These are phyloP conservation scores for Fomitopsis schrenkii DNA, from an alignment of 1,284 basidiomycete genomes.

Conservation along the genomic window DNA sequence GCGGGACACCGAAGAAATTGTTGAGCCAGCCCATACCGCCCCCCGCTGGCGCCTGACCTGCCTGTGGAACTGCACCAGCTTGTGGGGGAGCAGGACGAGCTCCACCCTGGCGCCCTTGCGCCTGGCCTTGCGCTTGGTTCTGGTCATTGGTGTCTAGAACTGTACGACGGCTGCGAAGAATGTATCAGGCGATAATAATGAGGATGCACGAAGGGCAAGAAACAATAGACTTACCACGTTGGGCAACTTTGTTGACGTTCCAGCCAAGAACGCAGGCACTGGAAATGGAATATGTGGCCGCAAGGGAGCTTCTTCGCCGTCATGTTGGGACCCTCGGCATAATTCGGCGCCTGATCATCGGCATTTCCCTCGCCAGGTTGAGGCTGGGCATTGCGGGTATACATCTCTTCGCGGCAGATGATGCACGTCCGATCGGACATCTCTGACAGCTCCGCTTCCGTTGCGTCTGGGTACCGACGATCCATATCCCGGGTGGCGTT, in stretches of 20 bases:
- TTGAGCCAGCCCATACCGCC: conserved; percentile 39
- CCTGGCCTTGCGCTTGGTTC: conserved; percentile 23
- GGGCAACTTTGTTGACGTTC: conserved; percentile 96
- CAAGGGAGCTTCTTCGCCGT: conserved; percentile 96
- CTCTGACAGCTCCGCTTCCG: conserved; percentile 73
- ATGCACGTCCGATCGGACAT: conserved; percentile 94
- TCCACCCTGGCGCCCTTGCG: conserved; percentile 31
- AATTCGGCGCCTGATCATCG: conserved; percentile 22
- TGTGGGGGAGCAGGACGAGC: conserved; percentile 31
- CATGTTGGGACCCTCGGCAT: conserved; percentile 78
- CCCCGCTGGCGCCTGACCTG: conserved; percentile 10
- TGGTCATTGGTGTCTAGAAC: conserved; percentile 61
- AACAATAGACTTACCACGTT: conserved; percentile 72
- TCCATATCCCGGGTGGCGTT: conserved; percentile 98
- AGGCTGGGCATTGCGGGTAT: conserved; percentile 30
- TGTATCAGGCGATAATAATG: conserved; percentile 12
- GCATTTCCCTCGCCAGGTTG: conserved; percentile 22
- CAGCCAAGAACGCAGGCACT: conserved; percentile 95
- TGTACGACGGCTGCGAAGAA: conserved; percentile 66
- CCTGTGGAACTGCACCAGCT: conserved; percentile 21
- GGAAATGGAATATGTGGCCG: conserved; percentile 98
- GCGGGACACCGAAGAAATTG: conserved; percentile 39
- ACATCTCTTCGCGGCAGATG: conserved; percentile 98
- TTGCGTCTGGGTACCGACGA: conserved; percentile 92
- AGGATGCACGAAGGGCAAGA: conserved; percentile 7